These are phyloP conservation scores for Ehretia macrophylla DNA, from an alignment of 257 asterid genomes.

Conservation along the genomic window DNA sequence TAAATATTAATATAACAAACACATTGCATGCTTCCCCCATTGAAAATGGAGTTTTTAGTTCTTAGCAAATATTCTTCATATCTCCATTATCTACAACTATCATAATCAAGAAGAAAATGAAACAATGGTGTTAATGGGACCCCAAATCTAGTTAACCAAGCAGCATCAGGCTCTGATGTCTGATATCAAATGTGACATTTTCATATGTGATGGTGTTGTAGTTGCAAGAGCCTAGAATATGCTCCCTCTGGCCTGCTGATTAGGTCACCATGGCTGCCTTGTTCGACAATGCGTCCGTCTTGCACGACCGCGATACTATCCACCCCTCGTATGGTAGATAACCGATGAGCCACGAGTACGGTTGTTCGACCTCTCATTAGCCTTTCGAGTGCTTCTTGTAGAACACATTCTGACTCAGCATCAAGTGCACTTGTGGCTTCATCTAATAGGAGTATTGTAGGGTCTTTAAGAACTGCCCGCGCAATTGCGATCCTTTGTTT, in stretches of 20 bases:
- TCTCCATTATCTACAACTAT: constrained; percentile 58
- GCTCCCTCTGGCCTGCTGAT: constrained; percentile 80
- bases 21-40: background rate
- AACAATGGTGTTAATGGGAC: constrained; percentile 38
- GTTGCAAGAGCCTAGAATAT: constrained; percentile 77
- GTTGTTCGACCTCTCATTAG: constrained; percentile 13
- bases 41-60: constrained; percentile 16
- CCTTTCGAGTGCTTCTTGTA: constrained; percentile 12
- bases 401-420: constrained; percentile 8
- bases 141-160: constrained; percentile 18
- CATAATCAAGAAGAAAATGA: constrained; percentile 21
- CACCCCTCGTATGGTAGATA: constrained; percentile 86
- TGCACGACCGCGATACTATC: constrained; percentile 88
- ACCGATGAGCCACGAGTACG: constrained; percentile 11
- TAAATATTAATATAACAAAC: constrained; percentile 1
- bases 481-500: constrained; percentile 16
- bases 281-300: constrained; percentile 88
- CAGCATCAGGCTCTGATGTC: constrained; percentile 11
- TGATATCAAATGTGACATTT: background rate
- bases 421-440: constrained; percentile 19
- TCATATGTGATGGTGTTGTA: constrained; percentile 80
- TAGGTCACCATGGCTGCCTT: constrained; percentile 85
- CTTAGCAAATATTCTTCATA: constrained; percentile 26
- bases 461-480: constrained; percentile 11
- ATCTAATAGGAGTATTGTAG: constrained; percentile 6